Evolutionary conservation across 2,329 filamentous ascomycete species (phyloP), one percentile per base, ranked within the genome.

Genomic region (Ophiocordyceps australis): DNA sequence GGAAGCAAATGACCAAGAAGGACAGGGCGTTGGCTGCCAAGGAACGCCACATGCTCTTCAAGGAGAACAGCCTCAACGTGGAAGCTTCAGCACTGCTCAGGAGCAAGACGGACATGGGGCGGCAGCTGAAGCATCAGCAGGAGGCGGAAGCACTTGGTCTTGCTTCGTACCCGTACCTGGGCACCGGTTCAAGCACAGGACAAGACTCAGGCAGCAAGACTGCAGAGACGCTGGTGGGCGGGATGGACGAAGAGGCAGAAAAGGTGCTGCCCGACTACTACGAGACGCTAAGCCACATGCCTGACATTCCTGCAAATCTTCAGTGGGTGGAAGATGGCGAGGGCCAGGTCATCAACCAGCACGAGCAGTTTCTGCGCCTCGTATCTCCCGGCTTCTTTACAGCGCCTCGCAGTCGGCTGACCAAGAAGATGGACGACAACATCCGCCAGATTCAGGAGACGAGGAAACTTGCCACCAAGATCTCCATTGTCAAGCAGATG

Each of bases 1-100:
- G 91, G 89, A 98, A 95, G 55, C 86, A 95, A 50, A 82, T 93
- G 21, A 98, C 89, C 3, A 95, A 95, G 54, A 94, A 89, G 46
- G 85, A 93, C 41, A 74, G 89, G 33, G 89, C 89, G 4, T 57
- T 77, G 14, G 71, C 86, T 27, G 78, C 89, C 31, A 82, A 85
- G 35, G 81, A 93, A 45, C 70, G 89, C 17, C 74, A 83, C 47
- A 69, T 78, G 20, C 65, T 98, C 10, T 93, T 98, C 53, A 77
- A 76, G 32, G 78, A 76, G 26, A 75, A 83, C 39, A 80, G 74
- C 40, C 59, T 98, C 25, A 92, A 94, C 42, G 50, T 66, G 1
- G 89, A 98, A 17, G 82, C 91, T 33, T 82, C 83, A 12, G 89
- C 89, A 10, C 57, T 95, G 26, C 55, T 95, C 23, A 67, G 89